A percentile compares a stretch with the other conserved stretches of the same genome.
Evolutionary conservation across 208 protist genomes (phyloP).

Genomic region (Novymonas esmeraldas): DNA sequence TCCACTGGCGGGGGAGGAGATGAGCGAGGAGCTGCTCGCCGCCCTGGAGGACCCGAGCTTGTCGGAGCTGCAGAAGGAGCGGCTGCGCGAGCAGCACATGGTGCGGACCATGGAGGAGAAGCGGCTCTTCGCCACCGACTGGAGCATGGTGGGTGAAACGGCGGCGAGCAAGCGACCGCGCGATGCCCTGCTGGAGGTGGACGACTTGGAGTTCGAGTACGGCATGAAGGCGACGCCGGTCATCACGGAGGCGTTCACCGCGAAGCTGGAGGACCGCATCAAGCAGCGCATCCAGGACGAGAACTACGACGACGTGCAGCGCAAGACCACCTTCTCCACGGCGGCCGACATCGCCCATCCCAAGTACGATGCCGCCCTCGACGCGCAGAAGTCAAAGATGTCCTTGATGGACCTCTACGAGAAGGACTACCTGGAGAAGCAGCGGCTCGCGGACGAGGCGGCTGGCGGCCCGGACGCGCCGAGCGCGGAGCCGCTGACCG

Average conservation of each 20-base stretch:
- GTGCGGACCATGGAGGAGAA: constrained; percentile 77
- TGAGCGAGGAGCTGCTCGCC: constrained; percentile 71
- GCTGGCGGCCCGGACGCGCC: constrained; percentile 33
- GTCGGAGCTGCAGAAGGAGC: constrained; percentile 75
- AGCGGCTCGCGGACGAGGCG: constrained; percentile 64
- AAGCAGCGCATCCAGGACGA: constrained; percentile 77
- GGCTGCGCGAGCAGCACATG: constrained; percentile 65
- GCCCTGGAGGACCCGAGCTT: constrained; percentile 65
- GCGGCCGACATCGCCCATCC: constrained; percentile 67
- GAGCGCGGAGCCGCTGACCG: constrained; percentile 84
- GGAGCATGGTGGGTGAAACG: constrained; percentile 87
- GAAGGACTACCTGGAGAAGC: constrained; percentile 89
- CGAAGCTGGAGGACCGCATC: constrained; percentile 88
- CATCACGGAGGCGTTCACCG: constrained; percentile 84
- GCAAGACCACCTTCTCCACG: constrained; percentile 46
- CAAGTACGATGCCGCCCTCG: constrained; percentile 57
- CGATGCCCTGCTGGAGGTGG: constrained; percentile 85
- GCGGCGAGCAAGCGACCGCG: constrained; percentile 71
- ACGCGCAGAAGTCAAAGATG: constrained; percentile 89
- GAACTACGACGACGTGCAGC: constrained; percentile 86
- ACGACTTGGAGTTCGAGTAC: constrained; percentile 89
- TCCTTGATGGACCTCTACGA: constrained; percentile 93
- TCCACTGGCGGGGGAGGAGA: constrained; percentile 25
- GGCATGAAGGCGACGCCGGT: constrained; percentile 87
- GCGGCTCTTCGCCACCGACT: constrained; percentile 78